These are phyloP conservation scores for Backusella westeae DNA, from an alignment of 192 early-diverging fungal genomes.

Conservation along the genomic window DNA sequence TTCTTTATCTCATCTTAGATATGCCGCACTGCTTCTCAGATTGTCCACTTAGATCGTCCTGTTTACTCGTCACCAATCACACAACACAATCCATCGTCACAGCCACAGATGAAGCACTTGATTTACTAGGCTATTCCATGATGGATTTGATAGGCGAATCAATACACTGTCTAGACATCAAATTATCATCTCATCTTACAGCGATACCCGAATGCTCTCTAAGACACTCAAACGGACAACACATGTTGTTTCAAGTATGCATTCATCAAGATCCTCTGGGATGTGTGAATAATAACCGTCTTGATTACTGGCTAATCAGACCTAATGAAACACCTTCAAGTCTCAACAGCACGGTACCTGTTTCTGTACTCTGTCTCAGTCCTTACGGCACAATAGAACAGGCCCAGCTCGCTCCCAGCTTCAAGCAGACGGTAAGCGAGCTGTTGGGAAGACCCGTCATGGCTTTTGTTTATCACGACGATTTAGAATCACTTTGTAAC, in stretches of 20 bases:
- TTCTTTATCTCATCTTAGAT: background rate
- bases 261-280: conserved; percentile 20
- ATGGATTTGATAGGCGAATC: conserved; percentile 1
- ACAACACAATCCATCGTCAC: conserved; percentile 9
- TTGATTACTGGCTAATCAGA: conserved; percentile 18
- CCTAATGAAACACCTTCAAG: background rate
- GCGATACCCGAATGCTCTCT: background rate
- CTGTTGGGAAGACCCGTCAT: conserved; percentile 10
- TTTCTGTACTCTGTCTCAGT: conserved; percentile 12
- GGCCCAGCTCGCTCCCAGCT: conserved; percentile 2
- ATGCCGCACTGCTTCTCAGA: conserved; percentile 14
- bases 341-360: background rate
- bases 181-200: conserved; percentile 6
- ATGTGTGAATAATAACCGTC: background rate
- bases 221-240: background rate
- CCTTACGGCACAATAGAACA: conserved; percentile 25
- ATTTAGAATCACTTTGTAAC: background rate
- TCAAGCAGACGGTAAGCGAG: conserved; percentile 7
- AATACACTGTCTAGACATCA: background rate
- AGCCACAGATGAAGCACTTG: conserved; percentile 19
- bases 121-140: background rate
- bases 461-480: conserved; percentile 13
- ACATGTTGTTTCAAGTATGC: conserved; percentile 11
- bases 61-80: conserved; percentile 8
- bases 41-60: conserved; percentile 20